These are phyloP conservation scores for Camelina laxa DNA, from an alignment of 345 rosid genomes.

Conservation along the genomic window DNA sequence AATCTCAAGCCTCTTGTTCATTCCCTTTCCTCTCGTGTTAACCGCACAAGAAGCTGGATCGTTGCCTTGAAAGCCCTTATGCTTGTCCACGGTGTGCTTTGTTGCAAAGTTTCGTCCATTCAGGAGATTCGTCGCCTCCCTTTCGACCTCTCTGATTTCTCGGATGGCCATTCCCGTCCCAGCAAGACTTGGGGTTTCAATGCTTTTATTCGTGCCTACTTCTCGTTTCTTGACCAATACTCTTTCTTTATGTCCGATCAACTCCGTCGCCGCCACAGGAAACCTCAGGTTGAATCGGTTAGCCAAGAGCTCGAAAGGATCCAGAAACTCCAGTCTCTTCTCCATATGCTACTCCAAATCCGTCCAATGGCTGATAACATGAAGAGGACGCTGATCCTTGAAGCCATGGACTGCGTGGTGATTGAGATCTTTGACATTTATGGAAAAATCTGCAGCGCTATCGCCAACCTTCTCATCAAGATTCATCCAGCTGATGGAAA, in stretches of 20 bases:
- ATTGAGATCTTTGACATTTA: slow-evolving; percentile 68
- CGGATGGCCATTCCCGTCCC: slow-evolving; percentile 54
- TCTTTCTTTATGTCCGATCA: slow-evolving; percentile 48
- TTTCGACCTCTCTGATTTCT: slow-evolving; percentile 73
- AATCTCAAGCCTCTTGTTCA: slow-evolving; percentile 60
- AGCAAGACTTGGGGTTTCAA: slow-evolving; percentile 64
- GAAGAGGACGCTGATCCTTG: slow-evolving; percentile 59
- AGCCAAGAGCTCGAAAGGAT: slow-evolving; percentile 50
- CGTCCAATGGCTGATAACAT: slow-evolving; percentile 60
- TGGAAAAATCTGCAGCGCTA: slow-evolving; percentile 59
- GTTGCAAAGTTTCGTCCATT: slow-evolving; percentile 56
- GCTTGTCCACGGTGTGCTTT: slow-evolving; percentile 78
- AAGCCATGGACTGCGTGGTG: slow-evolving; percentile 80
- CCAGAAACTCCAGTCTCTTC: slow-evolving; percentile 57
- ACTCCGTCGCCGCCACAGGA: slow-evolving; percentile 32
- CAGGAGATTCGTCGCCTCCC: slow-evolving; percentile 52
- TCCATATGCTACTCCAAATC: slow-evolving; percentile 67
- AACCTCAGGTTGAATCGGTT: slow-evolving; percentile 29
- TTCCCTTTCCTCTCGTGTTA: slow-evolving; percentile 58
- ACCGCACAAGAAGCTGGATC: slow-evolving; percentile 69
- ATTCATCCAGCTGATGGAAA: slow-evolving; percentile 49
- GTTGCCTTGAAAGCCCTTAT: slow-evolving; percentile 80
- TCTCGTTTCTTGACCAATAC: slow-evolving; percentile 69
- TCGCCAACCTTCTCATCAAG: slow-evolving; percentile 52
- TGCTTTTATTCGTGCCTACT: slow-evolving; percentile 65